Evolutionary conservation across 2,329 filamentous ascomycete species (phyloP), one percentile per base, ranked within the genome.

Genomic region (Fusarium napiforme): DNA sequence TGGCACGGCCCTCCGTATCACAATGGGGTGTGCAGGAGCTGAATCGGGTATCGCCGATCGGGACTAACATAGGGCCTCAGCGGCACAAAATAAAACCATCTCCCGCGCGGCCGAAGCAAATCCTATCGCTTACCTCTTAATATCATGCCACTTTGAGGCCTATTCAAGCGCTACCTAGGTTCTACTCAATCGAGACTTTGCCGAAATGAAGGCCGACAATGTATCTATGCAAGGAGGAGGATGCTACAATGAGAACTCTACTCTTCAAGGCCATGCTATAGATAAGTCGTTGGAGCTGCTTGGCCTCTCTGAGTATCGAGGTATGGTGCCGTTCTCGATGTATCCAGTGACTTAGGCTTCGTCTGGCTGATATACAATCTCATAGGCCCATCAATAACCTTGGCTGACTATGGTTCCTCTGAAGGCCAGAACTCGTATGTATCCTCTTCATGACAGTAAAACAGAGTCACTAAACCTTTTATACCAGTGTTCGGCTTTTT

Each of bases 221-320:
- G 8, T 58, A 5, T 28, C 42, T 4, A 58, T 58, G 56, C 23
- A 58, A 4, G 56, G 42, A 2, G 56, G 23, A 10, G 42, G 40
- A 4, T 50, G n/a, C n/a, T 58, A 58, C 19, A 58, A 58, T 11
- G 42, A 58, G 4, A 6, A 58, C 11, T 49, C 23, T 6, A 16
- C 5, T 18, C 56, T 58, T 37, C 32, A 58, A 30, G 56, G 9
- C 0, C 18, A 28, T 9, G 42, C 40, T 0, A 50, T 50, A 21
- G 32, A 50, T 2, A n/a, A 15, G 4, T 58, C 32, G 4, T 9
- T 58, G 8, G 23, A 26, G 14, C 19, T 50, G 1, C 18, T 58
- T 3, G 2, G 2, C 8, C 23, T 8, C 8, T 14, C 23, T 0
- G 7, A 0, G 0, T 2, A 28, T 23, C 7, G 2, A 1, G 23